phyloP scores from a whole-genome alignment of 2,329 filamentous ascomycete genomes.

The Aureobasidium leucospermi region DNA sequence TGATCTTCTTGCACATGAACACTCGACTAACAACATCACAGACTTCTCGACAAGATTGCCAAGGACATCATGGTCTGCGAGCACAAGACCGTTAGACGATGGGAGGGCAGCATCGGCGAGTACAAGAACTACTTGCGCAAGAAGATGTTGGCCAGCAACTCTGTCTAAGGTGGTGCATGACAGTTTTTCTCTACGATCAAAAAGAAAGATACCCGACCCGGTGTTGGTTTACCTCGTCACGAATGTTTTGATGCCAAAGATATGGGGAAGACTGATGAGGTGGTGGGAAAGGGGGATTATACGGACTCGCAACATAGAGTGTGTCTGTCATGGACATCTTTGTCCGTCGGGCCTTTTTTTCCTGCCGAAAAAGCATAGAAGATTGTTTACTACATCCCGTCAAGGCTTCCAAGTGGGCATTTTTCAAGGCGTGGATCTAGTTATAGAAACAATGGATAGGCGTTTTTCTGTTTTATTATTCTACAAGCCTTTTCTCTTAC shows the following conservation, averaged over 20 bases:
- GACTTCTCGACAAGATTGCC: conserved; percentile 97
- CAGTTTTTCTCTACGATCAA: conserved; percentile 5
- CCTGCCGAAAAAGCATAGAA: conserved; percentile 3
- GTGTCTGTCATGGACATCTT: neutral
- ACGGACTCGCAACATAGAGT: neutral
- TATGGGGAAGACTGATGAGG: neutral
- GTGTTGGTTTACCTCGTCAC: conserved; percentile 10
- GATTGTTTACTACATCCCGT: neutral
- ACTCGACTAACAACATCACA: conserved; percentile 37
- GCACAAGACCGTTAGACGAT: conserved; percentile 85
- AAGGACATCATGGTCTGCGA: conserved; percentile 99
- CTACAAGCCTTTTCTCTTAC: neutral
- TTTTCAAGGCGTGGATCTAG: conserved; percentile 4
- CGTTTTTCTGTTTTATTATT: neutral
- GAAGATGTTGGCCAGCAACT: conserved; percentile 90
- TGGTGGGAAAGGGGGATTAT: neutral
- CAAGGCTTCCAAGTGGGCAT: conserved; percentile 2
- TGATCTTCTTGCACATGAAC: neutral
- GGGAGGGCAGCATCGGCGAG: conserved; percentile 81
- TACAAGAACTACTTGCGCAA: conserved; percentile 99
- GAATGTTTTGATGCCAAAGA: conserved; percentile 8
- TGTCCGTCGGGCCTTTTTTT: neutral
- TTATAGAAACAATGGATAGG: conserved; percentile 11
- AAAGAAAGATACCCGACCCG: conserved; percentile 12
- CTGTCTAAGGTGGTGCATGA: conserved; percentile 44